phyloP scores from a whole-genome alignment of 2,329 filamentous ascomycete genomes.

The Clarireedia paspali region DNA sequence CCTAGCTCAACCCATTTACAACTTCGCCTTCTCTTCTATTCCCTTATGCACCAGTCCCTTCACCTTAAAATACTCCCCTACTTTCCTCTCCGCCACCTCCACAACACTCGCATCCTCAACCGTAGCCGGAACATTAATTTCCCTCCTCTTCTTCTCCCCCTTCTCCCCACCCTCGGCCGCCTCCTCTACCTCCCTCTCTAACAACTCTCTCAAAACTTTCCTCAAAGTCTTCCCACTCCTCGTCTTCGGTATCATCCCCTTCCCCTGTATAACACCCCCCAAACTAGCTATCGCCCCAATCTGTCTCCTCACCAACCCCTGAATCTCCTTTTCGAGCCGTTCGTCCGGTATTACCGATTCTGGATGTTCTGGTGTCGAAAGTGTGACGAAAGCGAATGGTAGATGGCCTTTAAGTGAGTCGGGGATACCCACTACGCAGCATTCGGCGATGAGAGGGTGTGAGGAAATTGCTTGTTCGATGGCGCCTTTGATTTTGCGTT shows the following conservation, averaged over 20 bases:
- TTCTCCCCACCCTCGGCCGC: constrained; percentile 76
- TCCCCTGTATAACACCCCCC: constrained; percentile 77
- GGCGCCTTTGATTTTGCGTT: constrained; percentile 45
- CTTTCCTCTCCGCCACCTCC: constrained; percentile 61
- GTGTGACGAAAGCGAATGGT: constrained; percentile 79
- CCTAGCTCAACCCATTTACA: constrained; percentile 29
- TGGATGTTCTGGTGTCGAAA: constrained; percentile 44
- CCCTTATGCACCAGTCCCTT: constrained; percentile 24
- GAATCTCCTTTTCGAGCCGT: constrained; percentile 52
- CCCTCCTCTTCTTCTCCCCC: constrained; percentile 71
- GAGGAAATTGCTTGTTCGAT: constrained; percentile 88
- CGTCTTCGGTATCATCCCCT: constrained; percentile 85
- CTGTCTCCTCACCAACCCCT: constrained; percentile 64
- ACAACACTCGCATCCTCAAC: constrained; percentile 76
- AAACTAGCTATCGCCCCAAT: constrained; percentile 83
- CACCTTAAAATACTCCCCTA: constrained; percentile 67
- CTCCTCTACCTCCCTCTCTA: constrained; percentile 69
- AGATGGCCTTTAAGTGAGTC: constrained; percentile 84
- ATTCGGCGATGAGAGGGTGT: constrained; percentile 72
- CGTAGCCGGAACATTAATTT: constrained; percentile 71
- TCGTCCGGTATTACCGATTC: constrained; percentile 41
- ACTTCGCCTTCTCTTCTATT: constrained; percentile 36
- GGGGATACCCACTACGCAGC: constrained; percentile 78
- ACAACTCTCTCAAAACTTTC: constrained; percentile 70
- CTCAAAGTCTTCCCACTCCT: constrained; percentile 67